Conservation (phyloP, 2,329 filamentous ascomycete genomes). For the Talaromyces atroroseus region DNA sequence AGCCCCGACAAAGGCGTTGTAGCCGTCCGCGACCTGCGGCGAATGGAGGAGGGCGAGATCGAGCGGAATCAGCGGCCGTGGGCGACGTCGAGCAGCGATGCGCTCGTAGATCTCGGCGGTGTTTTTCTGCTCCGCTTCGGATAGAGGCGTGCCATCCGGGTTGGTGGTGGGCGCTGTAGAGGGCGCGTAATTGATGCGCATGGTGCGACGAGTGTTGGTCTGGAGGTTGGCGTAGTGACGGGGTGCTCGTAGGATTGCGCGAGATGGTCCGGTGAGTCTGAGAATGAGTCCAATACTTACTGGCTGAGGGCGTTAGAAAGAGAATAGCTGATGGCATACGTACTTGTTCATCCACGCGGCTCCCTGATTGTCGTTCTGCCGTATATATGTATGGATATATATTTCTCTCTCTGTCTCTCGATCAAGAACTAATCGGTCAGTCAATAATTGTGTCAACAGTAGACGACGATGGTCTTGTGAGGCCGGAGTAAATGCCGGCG, state of each 20-base stretch:
- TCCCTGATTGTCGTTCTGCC: too few relatives aligned
- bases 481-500: slow-evolving; percentile 1
- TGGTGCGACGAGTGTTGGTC: slow-evolving; percentile 13
- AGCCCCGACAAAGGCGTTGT: slow-evolving; percentile 53
- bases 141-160: slow-evolving; percentile 17
- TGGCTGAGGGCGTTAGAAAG: too few relatives aligned
- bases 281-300: too few relatives aligned
- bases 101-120: slow-evolving; percentile 52
- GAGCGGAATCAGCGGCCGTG: slow-evolving; percentile 67
- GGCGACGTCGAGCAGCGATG: slow-evolving; percentile 60
- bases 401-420: too few relatives aligned
- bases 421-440: too few relatives aligned
- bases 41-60: slow-evolving; percentile 72
- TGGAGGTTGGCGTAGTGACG: background rate
- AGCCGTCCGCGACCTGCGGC: slow-evolving; percentile 67
- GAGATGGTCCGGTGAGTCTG: background rate
- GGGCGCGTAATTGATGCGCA: slow-evolving; percentile 36
- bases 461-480: too few relatives aligned
- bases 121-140: slow-evolving; percentile 7
- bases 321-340: too few relatives aligned
- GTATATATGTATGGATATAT: too few relatives aligned
- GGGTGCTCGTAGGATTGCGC: background rate
- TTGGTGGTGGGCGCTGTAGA: slow-evolving; percentile 18
- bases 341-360: too few relatives aligned
- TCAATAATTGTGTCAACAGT: too few relatives aligned